These are phyloP conservation scores for Colletotrichum gloeosporioides DNA, from an alignment of 2,329 filamentous ascomycete genomes.

Conservation along the genomic window DNA sequence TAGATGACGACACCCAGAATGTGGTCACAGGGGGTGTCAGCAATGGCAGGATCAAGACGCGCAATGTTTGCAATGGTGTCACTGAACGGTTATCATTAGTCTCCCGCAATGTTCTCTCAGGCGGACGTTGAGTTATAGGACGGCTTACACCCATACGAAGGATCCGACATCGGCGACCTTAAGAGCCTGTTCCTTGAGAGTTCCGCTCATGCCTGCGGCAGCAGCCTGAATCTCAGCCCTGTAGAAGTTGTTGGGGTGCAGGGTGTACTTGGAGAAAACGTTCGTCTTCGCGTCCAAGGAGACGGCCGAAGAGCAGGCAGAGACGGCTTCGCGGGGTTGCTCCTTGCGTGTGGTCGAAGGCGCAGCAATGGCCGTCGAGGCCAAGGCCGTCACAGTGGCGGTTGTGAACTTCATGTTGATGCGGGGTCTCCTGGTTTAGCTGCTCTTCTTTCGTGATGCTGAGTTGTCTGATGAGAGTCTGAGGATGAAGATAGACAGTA, in stretches of 20 bases:
- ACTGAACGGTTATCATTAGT: constrained; percentile 20
- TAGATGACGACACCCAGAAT: constrained; percentile 62
- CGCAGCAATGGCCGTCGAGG: constrained; percentile 37
- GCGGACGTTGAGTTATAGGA: too few relatives aligned
- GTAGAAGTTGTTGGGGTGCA: constrained; percentile 43
- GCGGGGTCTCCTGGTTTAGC: neutral
- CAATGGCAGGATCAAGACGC: constrained; percentile 40
- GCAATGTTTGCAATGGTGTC: constrained; percentile 43
- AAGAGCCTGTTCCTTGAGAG: constrained; percentile 32
- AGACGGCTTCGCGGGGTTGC: constrained; percentile 30
- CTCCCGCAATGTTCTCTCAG: neutral
- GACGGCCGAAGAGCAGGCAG: constrained; percentile 39
- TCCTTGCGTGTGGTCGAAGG: constrained; percentile 32
- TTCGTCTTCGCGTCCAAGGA: constrained; percentile 43
- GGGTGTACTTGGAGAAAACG: constrained; percentile 41
- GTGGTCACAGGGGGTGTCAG: constrained; percentile 39
- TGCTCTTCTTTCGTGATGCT: neutral
- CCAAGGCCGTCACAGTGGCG: constrained; percentile 39
- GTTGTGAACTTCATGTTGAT: constrained; percentile 40
- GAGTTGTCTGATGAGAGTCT: neutral
- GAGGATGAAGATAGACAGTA: too few relatives aligned
- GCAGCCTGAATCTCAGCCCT: constrained; percentile 41
- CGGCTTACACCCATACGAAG: constrained; percentile 44
- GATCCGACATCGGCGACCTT: constrained; percentile 43
- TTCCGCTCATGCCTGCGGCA: constrained; percentile 31